Base-by-base conservation (phyloP, 2,329 filamentous ascomycete species). In the Pestalotiopsis sp. region DNA sequence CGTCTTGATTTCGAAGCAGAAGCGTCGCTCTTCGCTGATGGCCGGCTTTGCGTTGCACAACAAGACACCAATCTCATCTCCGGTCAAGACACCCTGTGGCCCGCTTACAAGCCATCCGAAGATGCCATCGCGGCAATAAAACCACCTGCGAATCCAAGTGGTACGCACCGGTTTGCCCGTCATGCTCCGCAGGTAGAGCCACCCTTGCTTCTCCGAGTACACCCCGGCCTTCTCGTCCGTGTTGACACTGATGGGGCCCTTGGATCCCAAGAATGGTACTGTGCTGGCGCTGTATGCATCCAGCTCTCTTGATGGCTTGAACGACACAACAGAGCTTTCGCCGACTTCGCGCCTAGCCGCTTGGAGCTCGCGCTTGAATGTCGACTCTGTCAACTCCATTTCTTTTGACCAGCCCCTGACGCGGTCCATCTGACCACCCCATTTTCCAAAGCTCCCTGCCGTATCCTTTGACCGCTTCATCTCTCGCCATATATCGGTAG, bases 1-100 rank as follows among this genome's bases (percentile, higher is more conserved):
- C 2, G 96, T 99, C 84, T 98, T 99, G 76, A 99, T 92, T 80
- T 99, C 96, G 75, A 99, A 98, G 78, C 96, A 98, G 80, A 98
- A 99, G 17, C 96, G 89, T 52, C 96, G 90, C 76, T 99, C 96
- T 80, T 99, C 96, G 73, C 93, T 91, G 65, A 97, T 92, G 0
- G 95, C 94, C 20, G 95, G 94, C 75, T 95, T 93, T 63, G 96
- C 92, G 75, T 93, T 97, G 82, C 96, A 99, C 52, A 99, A 89
- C 65, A 99, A 82, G 3, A 99, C 95, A 55, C 96, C 96, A 70
- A 97, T 97, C 81, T 97, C 94, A 75, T 99, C 96, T 61, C 94
- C 97, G 79, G 98, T 95, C 73, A 98, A 90, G 25, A 99, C 96
- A 41, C 94, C 95, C 69, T 95, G 90, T 0, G 90, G 84, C 3